These are phyloP conservation scores for Penicillium sp. DNA, from an alignment of 2,329 filamentous ascomycete species.

Conservation along the genomic window DNA sequence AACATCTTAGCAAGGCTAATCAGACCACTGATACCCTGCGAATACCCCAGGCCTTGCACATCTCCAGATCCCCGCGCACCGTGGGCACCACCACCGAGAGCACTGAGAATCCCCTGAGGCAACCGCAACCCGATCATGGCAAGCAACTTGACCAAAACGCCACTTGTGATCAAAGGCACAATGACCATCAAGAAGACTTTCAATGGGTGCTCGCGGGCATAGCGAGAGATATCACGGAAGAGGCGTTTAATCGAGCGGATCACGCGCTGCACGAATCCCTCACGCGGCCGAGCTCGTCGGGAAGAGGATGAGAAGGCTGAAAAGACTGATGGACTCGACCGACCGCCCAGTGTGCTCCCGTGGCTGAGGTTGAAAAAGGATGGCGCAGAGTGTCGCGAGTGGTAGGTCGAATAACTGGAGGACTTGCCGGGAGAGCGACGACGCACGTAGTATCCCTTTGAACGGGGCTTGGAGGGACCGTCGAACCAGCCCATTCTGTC, in stretches of 20 bases:
- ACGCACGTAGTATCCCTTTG: constrained; percentile 23
- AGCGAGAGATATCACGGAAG: constrained; percentile 73
- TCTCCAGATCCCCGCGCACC: constrained; percentile 13
- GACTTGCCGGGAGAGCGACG: constrained; percentile 33
- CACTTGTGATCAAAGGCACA: constrained; percentile 80
- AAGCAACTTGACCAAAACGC: constrained; percentile 72
- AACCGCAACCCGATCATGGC: constrained; percentile 73
- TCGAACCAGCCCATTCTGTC: constrained; percentile 47
- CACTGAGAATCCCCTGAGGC: constrained; percentile 55
- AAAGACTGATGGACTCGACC: constrained; percentile 46
- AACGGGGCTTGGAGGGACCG: constrained; percentile 29
- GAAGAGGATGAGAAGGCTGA: constrained; percentile 64
- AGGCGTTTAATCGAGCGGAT: constrained; percentile 73
- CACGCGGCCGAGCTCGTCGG: constrained; percentile 71
- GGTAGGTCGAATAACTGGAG: constrained; percentile 32
- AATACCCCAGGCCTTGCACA: constrained; percentile 29
- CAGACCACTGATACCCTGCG: constrained; percentile 30
- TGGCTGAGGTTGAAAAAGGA: constrained; percentile 46
- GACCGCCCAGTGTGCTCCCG: constrained; percentile 25
- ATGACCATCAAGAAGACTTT: constrained; percentile 85
- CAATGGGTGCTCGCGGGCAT: constrained; percentile 75
- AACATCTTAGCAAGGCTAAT: constrained; percentile 39
- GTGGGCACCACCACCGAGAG: constrained; percentile 30
- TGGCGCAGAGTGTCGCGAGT: constrained; percentile 38
- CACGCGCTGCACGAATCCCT: constrained; percentile 69